Base-by-base conservation (phyloP, 495 filamentous ascomycete species). In the Penicillium angulare region DNA sequence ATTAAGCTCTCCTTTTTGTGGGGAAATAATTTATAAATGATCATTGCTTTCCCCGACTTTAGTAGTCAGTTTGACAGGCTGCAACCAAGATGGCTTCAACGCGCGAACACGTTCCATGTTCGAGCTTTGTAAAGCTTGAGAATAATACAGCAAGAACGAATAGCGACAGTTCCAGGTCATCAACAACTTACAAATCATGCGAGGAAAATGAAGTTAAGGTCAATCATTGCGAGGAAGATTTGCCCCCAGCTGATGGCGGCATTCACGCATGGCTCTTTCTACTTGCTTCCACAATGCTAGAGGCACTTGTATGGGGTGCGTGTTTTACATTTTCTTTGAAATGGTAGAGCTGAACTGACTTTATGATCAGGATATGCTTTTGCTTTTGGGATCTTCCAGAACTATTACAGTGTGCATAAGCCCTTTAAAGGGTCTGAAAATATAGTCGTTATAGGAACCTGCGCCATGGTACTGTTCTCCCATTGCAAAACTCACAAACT, bases 321-420 rank as follows among this genome's bases (percentile, higher is more conserved):
- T 61, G 23, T 16, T 15, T 3, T 7, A 22, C 22, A 5, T 22
- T n/a, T 34, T 17, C 9, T n/a, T n/a, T n/a, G n/a, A n/a, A n/a
- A n/a, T n/a, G n/a, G n/a, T n/a, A n/a, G n/a, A n/a, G n/a, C n/a
- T n/a, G n/a, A n/a, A n/a, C n/a, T n/a, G n/a, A n/a, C n/a, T n/a
- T n/a, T n/a, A n/a, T n/a, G n/a, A n/a, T n/a, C 31, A 86, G 83
- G 85, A 24, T 87, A 85, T 58, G 77, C 82, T 3, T 84, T 79
- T 59, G 73, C 81, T 0, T 88, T 79, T 47, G 82, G 82, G 22
- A 62, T 85, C 7, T 84, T 84, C 32, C 76, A 84, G 55, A 71
- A 74, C 13, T 83, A 83, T 50, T 84, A 82, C 53, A 67, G 55
- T 33, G 67, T 64, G 13, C 72, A 79, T 52, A 42, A 60, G 55